A percentile compares a stretch with the other conserved stretches of the same genome.
phyloP scores from a whole-genome alignment of 257 asterid species.

The Solanum gandarillasii region DNA sequence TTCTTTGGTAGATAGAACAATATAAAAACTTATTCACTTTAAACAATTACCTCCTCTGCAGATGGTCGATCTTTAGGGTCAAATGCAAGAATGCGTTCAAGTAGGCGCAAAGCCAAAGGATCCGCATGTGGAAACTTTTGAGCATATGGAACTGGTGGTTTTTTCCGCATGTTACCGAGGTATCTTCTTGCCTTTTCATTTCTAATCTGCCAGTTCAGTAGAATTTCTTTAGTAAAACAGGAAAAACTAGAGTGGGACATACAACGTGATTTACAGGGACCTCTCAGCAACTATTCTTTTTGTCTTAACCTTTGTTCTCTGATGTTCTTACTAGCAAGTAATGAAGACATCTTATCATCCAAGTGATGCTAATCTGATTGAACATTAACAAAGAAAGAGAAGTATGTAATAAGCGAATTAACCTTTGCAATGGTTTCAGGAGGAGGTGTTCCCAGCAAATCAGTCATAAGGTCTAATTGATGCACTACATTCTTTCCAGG shows the following conservation, averaged over 20 bases:
- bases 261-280: background rate
- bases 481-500: constrained; percentile 96
- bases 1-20: background rate
- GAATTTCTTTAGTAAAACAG: background rate
- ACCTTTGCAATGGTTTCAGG: constrained; percentile 81
- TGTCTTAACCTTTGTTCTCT: background rate
- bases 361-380: background rate
- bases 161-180: constrained; percentile 76
- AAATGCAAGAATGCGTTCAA: constrained; percentile 77
- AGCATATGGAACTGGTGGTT: constrained; percentile 59
- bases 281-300: background rate
- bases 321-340: background rate
- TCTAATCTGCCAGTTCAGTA: constrained; percentile 69
- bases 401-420: constrained; percentile 10
- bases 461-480: constrained; percentile 88
- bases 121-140: constrained; percentile 73
- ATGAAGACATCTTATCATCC: background rate
- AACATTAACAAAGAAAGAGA: background rate
- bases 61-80: constrained; percentile 93
- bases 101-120: constrained; percentile 68
- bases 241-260: background rate
- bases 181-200: constrained; percentile 97
- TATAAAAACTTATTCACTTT: background rate
- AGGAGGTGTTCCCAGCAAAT: constrained; percentile 90
- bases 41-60: constrained; percentile 64